phyloP scores from a whole-genome alignment of 2,329 filamentous ascomycete genomes.

The Calonectria multiphialidica region DNA sequence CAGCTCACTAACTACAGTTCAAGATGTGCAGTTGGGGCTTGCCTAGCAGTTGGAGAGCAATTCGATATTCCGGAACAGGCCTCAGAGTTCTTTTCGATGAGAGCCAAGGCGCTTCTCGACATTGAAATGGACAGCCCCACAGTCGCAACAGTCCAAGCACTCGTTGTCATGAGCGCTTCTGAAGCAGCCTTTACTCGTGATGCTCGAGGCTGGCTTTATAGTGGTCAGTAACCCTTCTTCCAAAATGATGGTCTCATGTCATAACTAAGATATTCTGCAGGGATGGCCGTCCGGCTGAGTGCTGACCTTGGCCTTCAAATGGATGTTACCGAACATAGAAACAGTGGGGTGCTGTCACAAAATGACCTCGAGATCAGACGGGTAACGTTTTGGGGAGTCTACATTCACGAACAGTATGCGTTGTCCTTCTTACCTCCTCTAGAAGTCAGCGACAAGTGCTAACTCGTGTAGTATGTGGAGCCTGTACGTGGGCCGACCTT shows the following conservation, averaged over 20 bases:
- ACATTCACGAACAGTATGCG: slow-evolving; percentile 25
- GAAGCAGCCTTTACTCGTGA: slow-evolving; percentile 36
- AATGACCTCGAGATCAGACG: slow-evolving; percentile 25
- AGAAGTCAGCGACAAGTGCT: too few species aligned
- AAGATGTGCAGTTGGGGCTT: slow-evolving; percentile 30
- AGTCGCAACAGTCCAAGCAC: slow-evolving; percentile 36
- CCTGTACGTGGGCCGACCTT: slow-evolving; percentile 32
- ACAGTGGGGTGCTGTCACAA: slow-evolving; percentile 11
- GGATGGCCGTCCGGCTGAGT: slow-evolving; percentile 30
- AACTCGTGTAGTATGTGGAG: slow-evolving; percentile 32
- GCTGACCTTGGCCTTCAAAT: slow-evolving; percentile 34
- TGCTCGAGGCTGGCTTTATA: slow-evolving; percentile 40
- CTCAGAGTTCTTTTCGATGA: slow-evolving; percentile 34
- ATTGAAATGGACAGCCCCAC: slow-evolving; percentile 39
- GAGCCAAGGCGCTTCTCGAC: slow-evolving; percentile 38
- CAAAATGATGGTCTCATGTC: too few species aligned
- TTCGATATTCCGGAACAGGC: background rate
- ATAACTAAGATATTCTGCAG: background rate
- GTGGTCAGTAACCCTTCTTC: too few species aligned
- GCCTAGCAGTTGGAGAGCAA: slow-evolving; percentile 15
- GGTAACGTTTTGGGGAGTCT: slow-evolving; percentile 34
- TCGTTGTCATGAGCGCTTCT: slow-evolving; percentile 36
- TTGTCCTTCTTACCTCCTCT: too few species aligned
- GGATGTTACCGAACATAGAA: slow-evolving; percentile 19
- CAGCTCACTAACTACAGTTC: too few species aligned